These are phyloP conservation scores for Monilinia polystroma DNA, from an alignment of 2,329 filamentous ascomycete species.

Conservation along the genomic window DNA sequence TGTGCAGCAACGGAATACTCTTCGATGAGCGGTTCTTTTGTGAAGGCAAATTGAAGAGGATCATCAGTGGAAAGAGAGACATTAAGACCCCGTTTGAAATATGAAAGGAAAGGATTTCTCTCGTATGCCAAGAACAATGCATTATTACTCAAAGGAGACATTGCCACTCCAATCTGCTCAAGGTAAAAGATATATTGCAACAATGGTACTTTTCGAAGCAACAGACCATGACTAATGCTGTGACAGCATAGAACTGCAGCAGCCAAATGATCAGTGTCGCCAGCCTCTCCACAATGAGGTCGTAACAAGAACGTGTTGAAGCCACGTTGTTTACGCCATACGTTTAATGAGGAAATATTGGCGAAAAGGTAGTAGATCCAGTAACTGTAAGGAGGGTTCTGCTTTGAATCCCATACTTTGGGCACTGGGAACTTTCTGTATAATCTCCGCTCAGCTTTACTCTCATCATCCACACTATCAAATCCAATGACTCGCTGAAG, in stretches of 20 bases:
- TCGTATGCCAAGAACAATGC: slow-evolving; percentile 95
- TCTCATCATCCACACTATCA: slow-evolving; percentile 97
- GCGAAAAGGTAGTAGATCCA: slow-evolving; percentile 98
- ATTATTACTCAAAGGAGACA: slow-evolving; percentile 99
- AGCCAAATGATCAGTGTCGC: slow-evolving; percentile 93
- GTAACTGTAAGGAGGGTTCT: slow-evolving; percentile 98
- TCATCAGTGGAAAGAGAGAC: slow-evolving; percentile 96
- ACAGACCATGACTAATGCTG: slow-evolving; percentile 92
- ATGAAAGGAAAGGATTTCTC: slow-evolving; percentile 91
- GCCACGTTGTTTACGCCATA: slow-evolving; percentile 83
- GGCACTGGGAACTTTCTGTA: slow-evolving; percentile 94
- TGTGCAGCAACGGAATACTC: slow-evolving; percentile 97
- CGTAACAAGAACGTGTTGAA: slow-evolving; percentile 95
- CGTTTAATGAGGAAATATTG: slow-evolving; percentile 89
- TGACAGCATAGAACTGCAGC: slow-evolving; percentile 90
- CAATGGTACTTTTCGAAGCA: slow-evolving; percentile 89
- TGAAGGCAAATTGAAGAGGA: slow-evolving; percentile 96
- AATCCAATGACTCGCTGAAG: slow-evolving; percentile 94
- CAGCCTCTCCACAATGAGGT: slow-evolving; percentile 94
- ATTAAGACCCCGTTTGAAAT: slow-evolving; percentile 92
- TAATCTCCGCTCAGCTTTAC: slow-evolving; percentile 90
- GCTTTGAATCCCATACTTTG: slow-evolving; percentile 81
- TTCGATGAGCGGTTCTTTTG: slow-evolving; percentile 95
- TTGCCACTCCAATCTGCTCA: slow-evolving; percentile 96
- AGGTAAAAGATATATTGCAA: slow-evolving; percentile 97